Base-by-base conservation (phyloP, 768 basidiomycete species). In the Chalciporus pseudorubinellus region DNA sequence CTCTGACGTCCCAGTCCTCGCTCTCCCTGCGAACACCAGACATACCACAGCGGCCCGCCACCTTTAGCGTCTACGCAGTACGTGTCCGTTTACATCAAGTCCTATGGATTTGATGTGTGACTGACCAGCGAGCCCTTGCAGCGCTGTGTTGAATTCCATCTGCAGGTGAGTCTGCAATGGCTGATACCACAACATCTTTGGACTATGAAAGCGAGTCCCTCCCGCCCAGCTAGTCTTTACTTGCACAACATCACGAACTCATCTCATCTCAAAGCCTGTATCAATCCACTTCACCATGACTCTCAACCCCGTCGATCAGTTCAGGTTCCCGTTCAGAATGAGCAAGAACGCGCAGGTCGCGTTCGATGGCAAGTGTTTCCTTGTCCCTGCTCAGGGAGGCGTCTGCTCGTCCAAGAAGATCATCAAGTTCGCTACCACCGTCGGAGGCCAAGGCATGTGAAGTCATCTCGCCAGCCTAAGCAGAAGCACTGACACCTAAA, bases 251-350 rank as follows among this genome's bases (percentile, higher is more conserved):
- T n/a, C n/a, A n/a, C n/a, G n/a, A n/a, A n/a, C n/a, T n/a, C n/a
- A n/a, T n/a, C n/a, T n/a, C n/a, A n/a, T 14, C 46, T 33, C 39
- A 34, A 21, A 46, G 48, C 31, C 39, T 14, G 43, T 40, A 43
- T 26, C 21, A 19, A 11, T 48, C 31, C 28, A 26, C 21, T 36
- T 34, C 51, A 8, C 38, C 39, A 64, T 62, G 61, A 34, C 44
- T 19, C 40, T 51, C 56, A 49, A 44, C 22, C 11, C 54, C 12
- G 16, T 19, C 36, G 58, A 55, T 19, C 46, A 39, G 33, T 57
- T 62, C 58, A 63, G 50, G 50, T 40, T 39, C 39, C 55, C 38
- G 38, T 11, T 50, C 29, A 24, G 34, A 24, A 48, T 40, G 53
- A 50, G 24, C 48, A 50, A 46, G 48, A 33, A 31, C 21, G 16